Evolutionary conservation across 768 basidiomycete species (phyloP).

Genomic region (Omphalotus guepiniiformis): DNA sequence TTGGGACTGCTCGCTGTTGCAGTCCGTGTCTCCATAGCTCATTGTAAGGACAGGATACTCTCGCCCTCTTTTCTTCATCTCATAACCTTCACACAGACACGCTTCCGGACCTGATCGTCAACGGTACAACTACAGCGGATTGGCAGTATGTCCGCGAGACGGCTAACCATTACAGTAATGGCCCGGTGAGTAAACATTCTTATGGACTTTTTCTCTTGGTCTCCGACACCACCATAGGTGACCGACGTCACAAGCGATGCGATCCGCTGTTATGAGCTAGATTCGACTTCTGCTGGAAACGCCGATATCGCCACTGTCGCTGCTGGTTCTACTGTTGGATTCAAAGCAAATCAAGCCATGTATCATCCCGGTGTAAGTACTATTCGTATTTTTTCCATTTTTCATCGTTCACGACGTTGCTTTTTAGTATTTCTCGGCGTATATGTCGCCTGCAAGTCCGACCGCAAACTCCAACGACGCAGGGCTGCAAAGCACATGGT

Average conservation of each 20-base stretch:
- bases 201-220: background rate
- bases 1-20: too few species aligned
- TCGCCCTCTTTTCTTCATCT: too few species aligned
- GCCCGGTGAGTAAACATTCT: slow-evolving; percentile 19
- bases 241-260: slow-evolving; percentile 31
- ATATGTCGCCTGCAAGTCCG: slow-evolving; percentile 27
- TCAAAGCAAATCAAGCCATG: slow-evolving; percentile 30
- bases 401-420: background rate
- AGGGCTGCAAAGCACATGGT: slow-evolving; percentile 39
- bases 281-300: slow-evolving; percentile 20
- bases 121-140: slow-evolving; percentile 19
- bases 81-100: background rate
- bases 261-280: slow-evolving; percentile 31
- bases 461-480: slow-evolving; percentile 33
- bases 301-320: slow-evolving; percentile 26
- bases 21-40: too few species aligned
- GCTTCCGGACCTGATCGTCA: slow-evolving; percentile 4
- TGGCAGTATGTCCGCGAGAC: slow-evolving; percentile 34
- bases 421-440: slow-evolving; percentile 29
- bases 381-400: too few species aligned
- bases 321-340: slow-evolving; percentile 23
- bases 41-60: too few species aligned
- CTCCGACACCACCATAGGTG: slow-evolving; percentile 18
- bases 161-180: slow-evolving; percentile 29
- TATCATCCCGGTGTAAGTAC: slow-evolving; percentile 28